A percentile compares a stretch with the other conserved stretches of the same genome.
Conservation (phyloP, 2,329 filamentous ascomycete species). For the Aspergillus felis region DNA sequence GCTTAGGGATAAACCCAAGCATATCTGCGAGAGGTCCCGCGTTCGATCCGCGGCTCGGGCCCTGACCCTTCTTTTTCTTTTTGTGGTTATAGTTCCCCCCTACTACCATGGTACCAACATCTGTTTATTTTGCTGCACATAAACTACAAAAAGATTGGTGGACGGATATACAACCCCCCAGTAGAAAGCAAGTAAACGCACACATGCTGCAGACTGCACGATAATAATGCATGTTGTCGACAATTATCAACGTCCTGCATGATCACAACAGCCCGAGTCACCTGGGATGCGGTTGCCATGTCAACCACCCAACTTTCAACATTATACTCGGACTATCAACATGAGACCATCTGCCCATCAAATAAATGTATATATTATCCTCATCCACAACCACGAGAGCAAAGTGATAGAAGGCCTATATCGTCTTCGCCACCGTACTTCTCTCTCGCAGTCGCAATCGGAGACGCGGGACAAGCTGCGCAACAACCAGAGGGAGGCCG, state of each 20-base stretch:
- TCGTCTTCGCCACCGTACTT: background rate
- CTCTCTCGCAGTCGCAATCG: background rate
- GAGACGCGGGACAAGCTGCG: background rate
- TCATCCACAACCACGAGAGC: background rate
- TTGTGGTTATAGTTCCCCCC: background rate
- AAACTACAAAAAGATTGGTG: background rate
- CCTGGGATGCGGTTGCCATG: constrained; percentile 1
- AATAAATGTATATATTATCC: background rate
- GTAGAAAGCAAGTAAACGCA: too few species aligned
- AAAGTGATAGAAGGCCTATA: background rate
- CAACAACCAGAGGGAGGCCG: background rate
- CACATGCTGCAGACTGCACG: background rate
- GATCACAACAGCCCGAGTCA: background rate
- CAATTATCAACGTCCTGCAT: background rate
- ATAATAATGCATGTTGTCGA: too few species aligned
- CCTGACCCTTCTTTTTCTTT: background rate
- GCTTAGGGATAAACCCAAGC: constrained; percentile 7
- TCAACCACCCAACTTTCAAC: background rate
- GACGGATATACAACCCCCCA: too few species aligned
- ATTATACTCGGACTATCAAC: background rate
- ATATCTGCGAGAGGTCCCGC: constrained; percentile 6
- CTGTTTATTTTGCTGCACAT: background rate
- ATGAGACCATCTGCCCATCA: background rate
- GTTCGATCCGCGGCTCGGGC: constrained; percentile 4
- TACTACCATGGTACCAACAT: background rate